Evolutionary conservation across 495 filamentous ascomycete species (phyloP).

Genomic region (Xylaria acuta): DNA sequence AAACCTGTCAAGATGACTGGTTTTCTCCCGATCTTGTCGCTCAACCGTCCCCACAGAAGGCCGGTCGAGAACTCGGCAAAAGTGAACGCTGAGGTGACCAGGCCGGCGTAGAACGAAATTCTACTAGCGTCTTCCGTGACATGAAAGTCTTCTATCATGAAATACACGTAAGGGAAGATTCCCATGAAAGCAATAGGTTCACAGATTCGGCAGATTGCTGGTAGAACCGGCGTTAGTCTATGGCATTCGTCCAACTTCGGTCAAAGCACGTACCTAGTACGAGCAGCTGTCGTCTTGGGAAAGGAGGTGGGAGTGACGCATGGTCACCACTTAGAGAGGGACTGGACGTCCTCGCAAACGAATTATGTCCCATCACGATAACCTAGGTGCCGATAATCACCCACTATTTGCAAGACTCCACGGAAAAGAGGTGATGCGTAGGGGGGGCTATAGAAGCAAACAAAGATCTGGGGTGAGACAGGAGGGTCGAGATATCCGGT

Average conservation of each 20-base stretch:
- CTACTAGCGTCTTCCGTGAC: constrained; percentile 77
- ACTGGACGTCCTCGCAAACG: constrained; percentile 30
- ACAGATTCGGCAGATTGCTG: constrained; percentile 92
- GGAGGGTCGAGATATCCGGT: not conserved
- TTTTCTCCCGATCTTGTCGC: constrained; percentile 91
- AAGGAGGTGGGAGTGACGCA: constrained; percentile 46
- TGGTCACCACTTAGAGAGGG: constrained; percentile 28
- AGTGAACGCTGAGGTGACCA: constrained; percentile 96
- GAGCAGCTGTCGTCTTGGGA: constrained; percentile 67
- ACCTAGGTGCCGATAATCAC: constrained; percentile 14
- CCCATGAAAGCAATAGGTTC: constrained; percentile 99
- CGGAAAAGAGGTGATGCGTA: not conserved
- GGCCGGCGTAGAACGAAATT: constrained; percentile 90
- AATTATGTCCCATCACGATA: constrained; percentile 36
- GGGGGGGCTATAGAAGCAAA: constrained; percentile 1
- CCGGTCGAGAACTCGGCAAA: constrained; percentile 93
- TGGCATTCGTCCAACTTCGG: constrained; percentile 15
- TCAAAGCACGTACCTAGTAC: constrained; percentile 66
- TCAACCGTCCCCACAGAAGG: constrained; percentile 90
- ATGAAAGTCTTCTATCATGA: constrained; percentile 93
- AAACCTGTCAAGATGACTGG: constrained; percentile 88
- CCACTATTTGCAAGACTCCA: constrained; percentile 32
- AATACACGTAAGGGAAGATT: constrained; percentile 98
- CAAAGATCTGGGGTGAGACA: not conserved
- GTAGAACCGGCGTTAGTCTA: constrained; percentile 43